phyloP scores from a whole-genome alignment of 768 basidiomycete genomes.

The Hericium erinaceus region DNA sequence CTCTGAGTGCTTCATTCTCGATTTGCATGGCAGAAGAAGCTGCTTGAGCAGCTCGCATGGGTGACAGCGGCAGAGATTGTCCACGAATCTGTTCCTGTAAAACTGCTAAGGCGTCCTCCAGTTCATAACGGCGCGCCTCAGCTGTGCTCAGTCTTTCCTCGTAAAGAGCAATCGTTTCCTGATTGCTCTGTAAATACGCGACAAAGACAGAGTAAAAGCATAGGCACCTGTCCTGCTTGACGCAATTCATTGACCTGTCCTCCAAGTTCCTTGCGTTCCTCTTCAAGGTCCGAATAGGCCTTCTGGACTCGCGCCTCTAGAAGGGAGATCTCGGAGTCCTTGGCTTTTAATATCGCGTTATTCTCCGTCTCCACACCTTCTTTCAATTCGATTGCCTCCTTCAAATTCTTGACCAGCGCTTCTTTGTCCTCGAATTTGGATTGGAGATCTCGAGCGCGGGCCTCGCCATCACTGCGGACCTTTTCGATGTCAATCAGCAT shows the following conservation, averaged over 20 bases:
- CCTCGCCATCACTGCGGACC: conserved; percentile 35
- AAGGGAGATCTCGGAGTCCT: conserved; percentile 50
- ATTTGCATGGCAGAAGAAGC: conserved; percentile 76
- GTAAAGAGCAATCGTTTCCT: conserved; percentile 94
- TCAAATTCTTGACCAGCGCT: conserved; percentile 36
- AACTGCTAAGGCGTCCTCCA: conserved; percentile 52
- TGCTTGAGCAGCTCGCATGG: conserved; percentile 27
- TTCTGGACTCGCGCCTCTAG: conserved; percentile 41
- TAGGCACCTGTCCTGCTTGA: conserved; percentile 71
- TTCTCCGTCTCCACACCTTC: conserved; percentile 41
- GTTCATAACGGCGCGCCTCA: conserved; percentile 67
- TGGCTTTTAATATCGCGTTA: conserved; percentile 40
- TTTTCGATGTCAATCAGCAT: conserved; percentile 34
- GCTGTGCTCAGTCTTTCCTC: conserved; percentile 75
- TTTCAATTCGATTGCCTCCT: conserved; percentile 42
- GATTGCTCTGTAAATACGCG: conserved; percentile 5
- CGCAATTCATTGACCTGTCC: conserved; percentile 77
- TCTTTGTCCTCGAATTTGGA: conserved; percentile 36
- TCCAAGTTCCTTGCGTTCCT: conserved; percentile 60
- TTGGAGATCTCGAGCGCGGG: conserved; percentile 32
- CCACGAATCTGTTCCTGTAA: conserved; percentile 44
- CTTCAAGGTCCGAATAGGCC: conserved; percentile 35
- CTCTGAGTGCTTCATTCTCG: conserved; percentile 87
- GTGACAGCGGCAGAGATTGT: conserved; percentile 24
- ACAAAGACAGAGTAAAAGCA: background rate